Percentiles rank a stretch among this genome's conserved stretches.
Evolutionary conservation across 768 basidiomycete genomes (phyloP).

Genomic region (Saitozyma sp.): DNA sequence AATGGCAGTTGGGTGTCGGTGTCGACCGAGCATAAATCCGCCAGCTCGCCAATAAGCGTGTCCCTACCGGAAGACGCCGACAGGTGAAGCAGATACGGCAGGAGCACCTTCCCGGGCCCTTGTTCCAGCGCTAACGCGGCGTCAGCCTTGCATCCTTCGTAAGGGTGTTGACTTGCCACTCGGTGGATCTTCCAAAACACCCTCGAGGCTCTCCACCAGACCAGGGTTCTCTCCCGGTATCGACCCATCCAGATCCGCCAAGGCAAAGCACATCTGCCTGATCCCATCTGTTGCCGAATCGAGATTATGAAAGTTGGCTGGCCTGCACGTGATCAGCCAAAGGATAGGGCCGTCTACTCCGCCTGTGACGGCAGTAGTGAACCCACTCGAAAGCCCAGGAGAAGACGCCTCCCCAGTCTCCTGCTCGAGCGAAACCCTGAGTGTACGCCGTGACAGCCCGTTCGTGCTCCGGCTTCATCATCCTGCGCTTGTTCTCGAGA

Average conservation of each 20-base stretch:
- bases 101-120: slow-evolving; percentile 18
- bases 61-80: neutral
- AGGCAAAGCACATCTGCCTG: slow-evolving; percentile 15
- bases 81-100: slow-evolving; percentile 22
- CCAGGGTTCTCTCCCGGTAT: neutral
- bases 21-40: no score
- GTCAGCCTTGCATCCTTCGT: neutral
- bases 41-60: no score
- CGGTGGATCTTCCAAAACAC: slow-evolving; percentile 19
- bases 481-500: slow-evolving; percentile 4
- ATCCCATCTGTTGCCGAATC: slow-evolving; percentile 26
- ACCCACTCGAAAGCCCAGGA: slow-evolving; percentile 39
- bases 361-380: neutral
- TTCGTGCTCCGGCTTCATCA: slow-evolving; percentile 6
- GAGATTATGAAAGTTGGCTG: slow-evolving; percentile 35
- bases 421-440: slow-evolving; percentile 24
- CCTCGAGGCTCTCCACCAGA: slow-evolving; percentile 19
- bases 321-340: slow-evolving; percentile 12
- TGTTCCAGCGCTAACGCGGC: slow-evolving; percentile 13
- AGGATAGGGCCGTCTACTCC: neutral
- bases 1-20: neutral
- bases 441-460: slow-evolving; percentile 25
- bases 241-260: slow-evolving; percentile 24
- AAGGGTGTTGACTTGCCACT: slow-evolving; percentile 10
- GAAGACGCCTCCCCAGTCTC: slow-evolving; percentile 16